Evolutionary conservation across 495 filamentous ascomycete genomes (phyloP), one percentile per base, ranked within the genome.

Genomic region (Staphylotrichum longicolle): DNA sequence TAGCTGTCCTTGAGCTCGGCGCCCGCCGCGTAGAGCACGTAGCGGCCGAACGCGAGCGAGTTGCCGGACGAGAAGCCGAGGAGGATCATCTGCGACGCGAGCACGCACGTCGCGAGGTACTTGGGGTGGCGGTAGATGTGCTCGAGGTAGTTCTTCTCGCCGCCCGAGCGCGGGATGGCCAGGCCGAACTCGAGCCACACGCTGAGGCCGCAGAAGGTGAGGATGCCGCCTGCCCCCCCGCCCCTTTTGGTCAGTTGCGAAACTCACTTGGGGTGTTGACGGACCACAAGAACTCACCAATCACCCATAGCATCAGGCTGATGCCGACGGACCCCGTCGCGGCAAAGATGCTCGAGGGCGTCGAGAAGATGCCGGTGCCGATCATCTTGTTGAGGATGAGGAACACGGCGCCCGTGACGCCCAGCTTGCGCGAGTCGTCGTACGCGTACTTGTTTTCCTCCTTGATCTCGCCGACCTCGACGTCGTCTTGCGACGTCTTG

Each of bases 1-100:
- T 85, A 89, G n/a, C 79, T 76, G 60, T 83, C 81, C 4, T 62
- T 56, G 27, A 81, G 77, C 14, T 83, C 67, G 54, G 68, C 72
- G 32, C 83, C 80, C 0, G 83, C 76, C 0, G 86, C 86, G 63
- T 82, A 82, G 68, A 89, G 81, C 45, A 87, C 78, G 66, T 89
- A 89, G 56, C 85, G 75, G 52, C 86, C 86, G 41, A 89, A 87
- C 3, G 87, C 82, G 50, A 89, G 81, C 42, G 83, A 83, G 74
- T 89, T 90, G 4, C 81, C 81, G 5, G 84, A 79, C 35, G 76
- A 76, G 59, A 78, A 80, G 14, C 77, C 77, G 2, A 84, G 71
- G 9, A 82, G 68, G 45, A 86, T 77, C 53, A 84, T 81, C 63
- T 86, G 84, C 1, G 80, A 73, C 15, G 82, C 80, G 60, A 83